These are phyloP conservation scores for Leccinum fibrillosum DNA, from an alignment of 768 basidiomycete genomes.

Conservation along the genomic window DNA sequence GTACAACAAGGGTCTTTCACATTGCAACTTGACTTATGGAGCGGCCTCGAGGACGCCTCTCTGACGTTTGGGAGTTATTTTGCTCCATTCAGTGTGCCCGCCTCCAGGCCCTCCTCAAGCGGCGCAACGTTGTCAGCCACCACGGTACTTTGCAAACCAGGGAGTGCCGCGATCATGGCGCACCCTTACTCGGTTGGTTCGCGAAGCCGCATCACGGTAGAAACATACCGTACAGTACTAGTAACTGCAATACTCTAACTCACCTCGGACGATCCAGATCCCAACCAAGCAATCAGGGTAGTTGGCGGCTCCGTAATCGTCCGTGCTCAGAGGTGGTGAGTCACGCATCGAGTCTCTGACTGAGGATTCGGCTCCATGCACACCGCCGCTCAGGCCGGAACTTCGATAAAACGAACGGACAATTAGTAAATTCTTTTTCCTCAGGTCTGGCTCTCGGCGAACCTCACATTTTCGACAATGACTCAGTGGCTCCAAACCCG, in stretches of 20 bases:
- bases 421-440: background rate
- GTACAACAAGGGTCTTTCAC: conserved; percentile 4
- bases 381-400: background rate
- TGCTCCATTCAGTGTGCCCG: conserved; percentile 10
- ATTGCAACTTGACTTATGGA: conserved; percentile 3
- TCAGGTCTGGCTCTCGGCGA: background rate
- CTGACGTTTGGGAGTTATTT: conserved; percentile 13
- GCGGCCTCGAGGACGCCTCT: conserved; percentile 25
- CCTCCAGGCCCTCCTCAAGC: background rate
- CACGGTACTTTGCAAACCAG: background rate
- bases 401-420: background rate
- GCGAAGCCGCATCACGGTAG: background rate
- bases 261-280: background rate
- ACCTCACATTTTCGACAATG: background rate
- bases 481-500: background rate
- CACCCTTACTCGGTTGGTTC: conserved; percentile 3
- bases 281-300: background rate
- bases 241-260: background rate
- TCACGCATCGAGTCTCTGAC: background rate
- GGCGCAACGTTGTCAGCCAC: background rate
- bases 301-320: background rate
- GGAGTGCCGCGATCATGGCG: background rate
- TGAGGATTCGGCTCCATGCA: background rate
- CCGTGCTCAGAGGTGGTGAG: background rate
- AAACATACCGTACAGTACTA: background rate